Percentiles rank a stretch among this genome's conserved stretches.
phyloP scores from a whole-genome alignment of 176 grass and related monocot species.

The Oryza coarctata region DNA sequence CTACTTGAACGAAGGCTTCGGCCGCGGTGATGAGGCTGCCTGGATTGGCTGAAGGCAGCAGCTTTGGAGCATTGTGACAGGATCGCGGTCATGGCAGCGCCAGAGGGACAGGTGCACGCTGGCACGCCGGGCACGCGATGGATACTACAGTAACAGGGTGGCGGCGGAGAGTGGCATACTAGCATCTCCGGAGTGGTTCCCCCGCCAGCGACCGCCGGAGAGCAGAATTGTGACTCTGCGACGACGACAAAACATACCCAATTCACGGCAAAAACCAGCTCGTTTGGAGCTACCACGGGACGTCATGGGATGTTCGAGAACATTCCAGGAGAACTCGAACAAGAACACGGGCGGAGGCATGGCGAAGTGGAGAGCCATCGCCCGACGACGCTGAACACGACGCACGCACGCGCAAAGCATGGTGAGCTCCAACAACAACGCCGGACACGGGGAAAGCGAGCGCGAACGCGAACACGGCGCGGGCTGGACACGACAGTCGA shows the following conservation, averaged over 20 bases:
- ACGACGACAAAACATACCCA: neutral
- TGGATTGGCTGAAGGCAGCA: neutral
- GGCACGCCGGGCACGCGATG: neutral
- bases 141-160: neutral
- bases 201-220: neutral
- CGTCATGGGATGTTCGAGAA: slow-evolving; percentile 10
- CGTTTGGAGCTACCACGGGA: neutral
- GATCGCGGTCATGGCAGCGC: neutral
- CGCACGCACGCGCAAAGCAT: neutral
- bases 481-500: neutral
- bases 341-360: neutral
- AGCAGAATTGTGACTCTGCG: neutral
- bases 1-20: neutral
- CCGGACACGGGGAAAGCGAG: neutral
- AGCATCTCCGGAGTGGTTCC: neutral
- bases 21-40: neutral
- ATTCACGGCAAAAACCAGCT: neutral
- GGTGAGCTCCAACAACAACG: neutral
- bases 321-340: neutral
- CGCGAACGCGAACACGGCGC: neutral
- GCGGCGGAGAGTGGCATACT: neutral
- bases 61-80: slow-evolving; percentile 13
- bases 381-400: neutral
- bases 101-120: neutral
- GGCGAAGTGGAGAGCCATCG: neutral